These are phyloP conservation scores for Rhizophagus clarus DNA, from an alignment of 192 early-diverging fungal genomes.

Conservation along the genomic window DNA sequence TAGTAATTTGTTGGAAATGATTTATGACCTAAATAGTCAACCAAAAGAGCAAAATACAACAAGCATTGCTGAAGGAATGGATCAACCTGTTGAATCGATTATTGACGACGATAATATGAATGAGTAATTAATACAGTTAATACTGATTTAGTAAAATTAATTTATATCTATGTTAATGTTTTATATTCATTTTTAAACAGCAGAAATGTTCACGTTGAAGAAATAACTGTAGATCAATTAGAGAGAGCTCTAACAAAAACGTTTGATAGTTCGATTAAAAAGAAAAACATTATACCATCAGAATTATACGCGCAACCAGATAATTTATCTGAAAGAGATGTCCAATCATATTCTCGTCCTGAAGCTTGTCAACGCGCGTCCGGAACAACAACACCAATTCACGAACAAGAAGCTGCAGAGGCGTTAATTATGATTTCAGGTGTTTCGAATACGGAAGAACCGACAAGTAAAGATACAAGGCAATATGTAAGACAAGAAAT, in stretches of 20 bases:
- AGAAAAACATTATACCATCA: background rate
- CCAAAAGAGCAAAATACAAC: background rate
- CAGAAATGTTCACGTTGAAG: background rate
- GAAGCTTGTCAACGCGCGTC: background rate
- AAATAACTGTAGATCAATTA: background rate
- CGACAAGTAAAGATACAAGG: background rate
- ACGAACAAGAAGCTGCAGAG: background rate
- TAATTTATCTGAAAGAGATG: background rate
- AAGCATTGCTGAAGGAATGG: background rate
- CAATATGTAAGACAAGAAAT: background rate
- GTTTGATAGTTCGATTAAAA: background rate
- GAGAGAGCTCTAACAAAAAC: background rate
- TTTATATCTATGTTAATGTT: background rate
- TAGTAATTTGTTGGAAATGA: slow-evolving; percentile 24
- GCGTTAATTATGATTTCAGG: too few relatives aligned
- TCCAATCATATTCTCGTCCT: background rate
- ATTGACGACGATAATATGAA: background rate
- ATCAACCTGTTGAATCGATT: background rate
- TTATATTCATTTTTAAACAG: background rate
- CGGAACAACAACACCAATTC: background rate
- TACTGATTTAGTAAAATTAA: too few relatives aligned
- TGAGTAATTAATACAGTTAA: background rate
- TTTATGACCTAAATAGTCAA: slow-evolving; percentile 17
- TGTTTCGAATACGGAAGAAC: background rate
- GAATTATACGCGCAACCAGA: background rate